Conservation (phyloP, 371 early-diverging fungal species). For the Mucor indicus region DNA sequence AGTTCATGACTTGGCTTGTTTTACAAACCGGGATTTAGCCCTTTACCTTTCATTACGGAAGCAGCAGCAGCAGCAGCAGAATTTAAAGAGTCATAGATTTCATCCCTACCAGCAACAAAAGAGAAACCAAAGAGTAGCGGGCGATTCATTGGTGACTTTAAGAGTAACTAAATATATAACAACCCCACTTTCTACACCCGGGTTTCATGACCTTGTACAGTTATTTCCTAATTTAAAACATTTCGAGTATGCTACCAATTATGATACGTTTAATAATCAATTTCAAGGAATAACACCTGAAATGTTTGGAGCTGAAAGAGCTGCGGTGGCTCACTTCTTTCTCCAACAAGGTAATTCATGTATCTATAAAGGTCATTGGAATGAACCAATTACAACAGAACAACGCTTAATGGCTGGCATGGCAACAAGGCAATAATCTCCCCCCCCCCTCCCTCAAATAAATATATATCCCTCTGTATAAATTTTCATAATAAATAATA, state of each 20-base stretch:
- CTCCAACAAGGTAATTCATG: constrained; percentile 6
- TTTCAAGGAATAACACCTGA: constrained; percentile 43
- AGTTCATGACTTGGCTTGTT: constrained; percentile 42
- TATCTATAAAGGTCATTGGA: constrained; percentile 39
- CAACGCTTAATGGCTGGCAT: constrained; percentile 42
- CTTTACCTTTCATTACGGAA: constrained; percentile 17
- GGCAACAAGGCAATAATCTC: constrained; percentile 20
- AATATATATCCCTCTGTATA: too few relatives aligned
- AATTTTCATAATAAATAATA: too few relatives aligned
- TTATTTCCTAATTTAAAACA: constrained; percentile 45
- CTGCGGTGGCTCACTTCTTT: constrained; percentile 30
- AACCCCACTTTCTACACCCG: constrained; percentile 37
- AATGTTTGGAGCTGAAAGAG: constrained; percentile 41
- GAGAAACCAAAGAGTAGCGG: too few relatives aligned
- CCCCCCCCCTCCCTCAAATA: too few relatives aligned
- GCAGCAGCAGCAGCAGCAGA: constrained; percentile 1
- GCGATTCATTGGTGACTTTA: constrained; percentile 35
- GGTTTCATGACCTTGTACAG: constrained; percentile 29
- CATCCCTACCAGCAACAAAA: too few relatives aligned
- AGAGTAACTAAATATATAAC: constrained; percentile 45
- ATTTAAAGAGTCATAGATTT: neutral
- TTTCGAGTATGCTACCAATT: constrained; percentile 45
- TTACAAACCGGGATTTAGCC: constrained; percentile 42
- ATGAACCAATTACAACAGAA: constrained; percentile 42
- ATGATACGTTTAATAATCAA: constrained; percentile 43